Evolutionary conservation across 2,329 filamentous ascomycete genomes (phyloP).

Genomic region (Monosporascus sp.): DNA sequence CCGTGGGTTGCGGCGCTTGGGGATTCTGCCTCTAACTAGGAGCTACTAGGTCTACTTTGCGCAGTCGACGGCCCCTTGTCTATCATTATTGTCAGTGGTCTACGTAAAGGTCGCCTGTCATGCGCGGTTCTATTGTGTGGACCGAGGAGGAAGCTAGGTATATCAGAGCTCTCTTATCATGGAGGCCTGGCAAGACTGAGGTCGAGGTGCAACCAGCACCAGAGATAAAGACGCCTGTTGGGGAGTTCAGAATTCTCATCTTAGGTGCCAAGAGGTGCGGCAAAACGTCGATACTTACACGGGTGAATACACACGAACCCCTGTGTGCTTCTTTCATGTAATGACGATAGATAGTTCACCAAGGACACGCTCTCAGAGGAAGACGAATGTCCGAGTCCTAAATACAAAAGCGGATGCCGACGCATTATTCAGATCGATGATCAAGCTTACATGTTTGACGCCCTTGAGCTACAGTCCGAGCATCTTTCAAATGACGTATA

Average conservation of each 20-base stretch:
- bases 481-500: constrained; percentile 26
- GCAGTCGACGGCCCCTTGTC: constrained; percentile 1
- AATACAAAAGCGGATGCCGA: constrained; percentile 27
- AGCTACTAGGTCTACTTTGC: background rate
- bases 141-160: constrained; percentile 36
- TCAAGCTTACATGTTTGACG: constrained; percentile 29
- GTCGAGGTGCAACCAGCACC: constrained; percentile 10
- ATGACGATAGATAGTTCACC: constrained; percentile 24
- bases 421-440: constrained; percentile 28
- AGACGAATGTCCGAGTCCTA: constrained; percentile 16
- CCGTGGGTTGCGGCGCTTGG: background rate
- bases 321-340: constrained; percentile 1
- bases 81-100: background rate
- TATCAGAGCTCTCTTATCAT: constrained; percentile 33
- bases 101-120: background rate
- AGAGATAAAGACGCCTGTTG: constrained; percentile 18
- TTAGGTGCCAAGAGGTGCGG: constrained; percentile 34
- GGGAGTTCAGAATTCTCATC: constrained; percentile 34
- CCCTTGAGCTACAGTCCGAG: constrained; percentile 31
- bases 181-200: constrained; percentile 28
- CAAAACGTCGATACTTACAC: constrained; percentile 36
- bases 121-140: constrained; percentile 25
- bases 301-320: constrained; percentile 19
- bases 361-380: constrained; percentile 22
- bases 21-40: background rate